Evolutionary conservation across 2,329 filamentous ascomycete species (phyloP).

Genomic region (Plectosphaerella cucumerina): DNA sequence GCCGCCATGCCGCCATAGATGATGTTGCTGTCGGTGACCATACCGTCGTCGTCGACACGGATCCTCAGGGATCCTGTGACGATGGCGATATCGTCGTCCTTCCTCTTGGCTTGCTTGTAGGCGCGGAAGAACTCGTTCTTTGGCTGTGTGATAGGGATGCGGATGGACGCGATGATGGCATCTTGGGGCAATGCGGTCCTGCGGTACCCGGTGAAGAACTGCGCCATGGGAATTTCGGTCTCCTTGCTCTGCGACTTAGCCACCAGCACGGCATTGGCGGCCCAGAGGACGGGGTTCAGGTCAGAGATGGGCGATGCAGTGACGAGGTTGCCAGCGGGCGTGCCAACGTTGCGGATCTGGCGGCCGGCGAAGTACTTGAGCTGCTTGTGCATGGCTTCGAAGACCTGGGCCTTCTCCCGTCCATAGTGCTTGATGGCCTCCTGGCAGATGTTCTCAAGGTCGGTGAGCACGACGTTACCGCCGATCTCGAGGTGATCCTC

Average conservation of each 20-base stretch:
- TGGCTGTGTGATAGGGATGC: slow-evolving; percentile 72
- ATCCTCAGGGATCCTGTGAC: slow-evolving; percentile 84
- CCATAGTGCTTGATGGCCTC: slow-evolving; percentile 80
- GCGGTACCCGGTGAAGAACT: slow-evolving; percentile 91
- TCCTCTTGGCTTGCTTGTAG: slow-evolving; percentile 95
- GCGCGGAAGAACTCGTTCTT: slow-evolving; percentile 81
- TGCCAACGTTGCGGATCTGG: slow-evolving; percentile 97
- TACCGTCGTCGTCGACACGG: slow-evolving; percentile 61
- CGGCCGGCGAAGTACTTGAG: slow-evolving; percentile 91
- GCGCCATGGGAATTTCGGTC: slow-evolving; percentile 82
- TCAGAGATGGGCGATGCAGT: slow-evolving; percentile 97
- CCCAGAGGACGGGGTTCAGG: slow-evolving; percentile 89
- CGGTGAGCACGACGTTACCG: slow-evolving; percentile 87
- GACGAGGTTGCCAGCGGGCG: slow-evolving; percentile 87
- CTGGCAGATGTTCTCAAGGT: slow-evolving; percentile 80
- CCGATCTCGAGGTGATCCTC: slow-evolving; percentile 86
- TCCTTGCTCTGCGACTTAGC: slow-evolving; percentile 72
- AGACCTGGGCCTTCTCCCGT: slow-evolving; percentile 66
- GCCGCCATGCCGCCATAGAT: slow-evolving; percentile 96
- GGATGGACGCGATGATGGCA: slow-evolving; percentile 79
- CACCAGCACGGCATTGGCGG: slow-evolving; percentile 75
- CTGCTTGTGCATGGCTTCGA: slow-evolving; percentile 88
- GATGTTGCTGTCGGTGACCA: slow-evolving; percentile 71
- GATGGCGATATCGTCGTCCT: slow-evolving; percentile 98
- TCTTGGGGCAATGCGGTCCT: slow-evolving; percentile 76